Conservation (phyloP, 768 basidiomycete species). For the Tricholoma hemisulphureum region DNA sequence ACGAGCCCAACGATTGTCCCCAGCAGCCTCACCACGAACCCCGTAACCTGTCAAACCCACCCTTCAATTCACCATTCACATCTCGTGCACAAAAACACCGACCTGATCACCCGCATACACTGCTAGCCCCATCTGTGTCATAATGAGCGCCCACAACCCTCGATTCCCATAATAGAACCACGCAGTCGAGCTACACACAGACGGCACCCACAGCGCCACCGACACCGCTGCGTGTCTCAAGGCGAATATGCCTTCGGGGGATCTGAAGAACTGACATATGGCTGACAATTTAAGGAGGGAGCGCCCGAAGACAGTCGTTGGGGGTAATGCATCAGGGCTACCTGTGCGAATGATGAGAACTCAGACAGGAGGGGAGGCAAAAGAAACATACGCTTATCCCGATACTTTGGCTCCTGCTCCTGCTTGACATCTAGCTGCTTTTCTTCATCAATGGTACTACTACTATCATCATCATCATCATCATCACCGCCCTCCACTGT, state of each 20-base stretch:
- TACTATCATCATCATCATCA: no score
- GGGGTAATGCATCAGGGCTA: slow-evolving; percentile 45
- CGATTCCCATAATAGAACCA: slow-evolving; percentile 45
- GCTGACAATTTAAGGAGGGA: slow-evolving; percentile 31
- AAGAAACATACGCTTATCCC: slow-evolving; percentile 8
- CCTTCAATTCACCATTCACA: not conserved
- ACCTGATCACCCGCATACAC: slow-evolving; percentile 47
- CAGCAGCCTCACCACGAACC: slow-evolving; percentile 32
- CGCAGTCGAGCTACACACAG: slow-evolving; percentile 35
- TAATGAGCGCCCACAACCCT: slow-evolving; percentile 46
- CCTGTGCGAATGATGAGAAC: slow-evolving; percentile 4
- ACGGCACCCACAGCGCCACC: slow-evolving; percentile 42
- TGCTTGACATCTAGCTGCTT: not conserved
- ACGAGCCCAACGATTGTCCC: slow-evolving; percentile 38
- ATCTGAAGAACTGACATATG: slow-evolving; percentile 38
- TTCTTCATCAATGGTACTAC: slow-evolving; percentile 1
- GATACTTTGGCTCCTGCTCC: slow-evolving; percentile 3
- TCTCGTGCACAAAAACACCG: not conserved
- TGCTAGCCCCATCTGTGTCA: slow-evolving; percentile 42
- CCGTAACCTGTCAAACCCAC: slow-evolving; percentile 28
- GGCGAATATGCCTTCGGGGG: slow-evolving; percentile 41
- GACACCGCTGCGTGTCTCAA: slow-evolving; percentile 39
- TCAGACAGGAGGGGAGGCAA: not conserved
- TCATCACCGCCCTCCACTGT: slow-evolving; percentile 13
- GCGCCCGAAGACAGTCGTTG: slow-evolving; percentile 34